Evolutionary conservation across 2,329 filamentous ascomycete species (phyloP), one percentile per base, ranked within the genome.

Genomic region (Nemania sp.): DNA sequence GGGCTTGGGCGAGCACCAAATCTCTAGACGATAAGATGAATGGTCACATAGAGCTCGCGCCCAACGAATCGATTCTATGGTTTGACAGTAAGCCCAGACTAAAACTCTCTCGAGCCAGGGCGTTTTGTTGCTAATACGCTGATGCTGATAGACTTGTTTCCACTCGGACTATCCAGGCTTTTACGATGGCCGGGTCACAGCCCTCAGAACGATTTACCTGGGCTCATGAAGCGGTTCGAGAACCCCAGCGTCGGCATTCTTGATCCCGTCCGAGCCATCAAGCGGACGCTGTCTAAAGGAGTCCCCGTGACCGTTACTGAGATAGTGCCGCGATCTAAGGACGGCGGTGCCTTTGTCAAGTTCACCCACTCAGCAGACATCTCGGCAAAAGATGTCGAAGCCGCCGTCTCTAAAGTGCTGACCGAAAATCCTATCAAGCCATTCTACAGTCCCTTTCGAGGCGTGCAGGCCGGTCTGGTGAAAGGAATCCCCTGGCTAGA

Each of bases 401-500:
- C 75, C 17, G 77, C 76, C 2, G 74, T 96, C 3, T 75, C 80
- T 20, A 74, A 82, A 26, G 80, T 87, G 59, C 76, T 97, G 1
- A 75, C 80, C 52, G 77, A 90, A 55, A 80, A 86, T 14, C 88
- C 87, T 0, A 82, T 96, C 31, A 90, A 86, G 56, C 92, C 93
- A 2, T 96, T 92, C 89, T 97, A 94, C 76, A 95, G 87, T 62
- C 91, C 91, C 0, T 86, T 96, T 60, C 80, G 83, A 19, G 75
- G 80, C 12, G 86, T 96, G 52, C 81, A 83, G 43, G 84, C 86
- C 3, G 84, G 85, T 20, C 75, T 91, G 6, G 94, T 99, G 2
- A 79, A 84, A 50, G 94, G 94, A 8, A 84, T 86, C 19, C 94
- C 94, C 0, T 99, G 94, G 94, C 81, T 97, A 2, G 94, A 97